Evolutionary conservation across 306 rosid species (phyloP).

Genomic region (Castanea crenata): DNA sequence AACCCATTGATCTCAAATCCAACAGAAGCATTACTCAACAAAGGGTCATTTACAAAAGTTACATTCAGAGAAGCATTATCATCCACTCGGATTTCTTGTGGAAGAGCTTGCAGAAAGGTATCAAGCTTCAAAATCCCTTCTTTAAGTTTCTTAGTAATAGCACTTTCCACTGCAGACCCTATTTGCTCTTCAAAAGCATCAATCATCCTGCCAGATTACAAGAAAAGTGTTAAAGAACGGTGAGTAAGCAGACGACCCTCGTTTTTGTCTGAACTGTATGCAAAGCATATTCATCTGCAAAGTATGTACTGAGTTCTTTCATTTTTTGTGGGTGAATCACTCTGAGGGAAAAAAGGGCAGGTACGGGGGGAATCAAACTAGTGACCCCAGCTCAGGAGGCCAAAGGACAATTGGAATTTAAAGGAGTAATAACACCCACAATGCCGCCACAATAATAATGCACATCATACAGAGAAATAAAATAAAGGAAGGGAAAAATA

Average conservation of each 20-base stretch:
- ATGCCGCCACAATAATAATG: neutral
- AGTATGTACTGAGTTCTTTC: neutral
- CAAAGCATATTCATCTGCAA: neutral
- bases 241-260: slow-evolving; percentile 6
- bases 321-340: neutral
- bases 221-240: slow-evolving; percentile 22
- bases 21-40: slow-evolving; percentile 59
- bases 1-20: slow-evolving; percentile 81
- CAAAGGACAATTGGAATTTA: neutral
- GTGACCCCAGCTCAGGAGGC: neutral
- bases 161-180: slow-evolving; percentile 64
- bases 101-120: slow-evolving; percentile 63
- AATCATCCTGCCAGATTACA: slow-evolving; percentile 56
- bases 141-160: slow-evolving; percentile 61
- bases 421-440: neutral
- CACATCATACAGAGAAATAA: neutral
- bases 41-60: slow-evolving; percentile 62
- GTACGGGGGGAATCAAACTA: neutral
- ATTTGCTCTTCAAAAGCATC: slow-evolving; percentile 81
- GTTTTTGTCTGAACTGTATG: slow-evolving; percentile 6
- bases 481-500: neutral
- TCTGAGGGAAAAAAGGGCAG: neutral
- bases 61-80: slow-evolving; percentile 67
- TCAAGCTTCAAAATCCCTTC: slow-evolving; percentile 73
- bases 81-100: slow-evolving; percentile 70